Base-by-base conservation (phyloP, 2,329 filamentous ascomycete genomes). In the Colletotrichum sp. region DNA sequence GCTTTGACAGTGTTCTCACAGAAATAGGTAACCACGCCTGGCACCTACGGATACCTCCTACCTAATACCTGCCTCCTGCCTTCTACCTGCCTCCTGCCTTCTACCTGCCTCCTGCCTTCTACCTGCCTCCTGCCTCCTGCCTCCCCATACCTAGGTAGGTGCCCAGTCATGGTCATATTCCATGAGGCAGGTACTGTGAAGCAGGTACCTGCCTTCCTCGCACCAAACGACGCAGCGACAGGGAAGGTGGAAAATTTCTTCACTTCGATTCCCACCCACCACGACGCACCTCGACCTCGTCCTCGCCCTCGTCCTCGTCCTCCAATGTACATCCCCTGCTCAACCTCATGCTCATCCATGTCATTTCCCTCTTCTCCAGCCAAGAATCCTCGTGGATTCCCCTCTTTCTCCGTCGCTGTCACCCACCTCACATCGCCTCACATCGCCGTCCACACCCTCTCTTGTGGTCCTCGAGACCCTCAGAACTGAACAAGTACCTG, bases 221-320 rank as follows among this genome's bases (percentile, higher is more conserved):
- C n/a, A 13, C 24, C 55, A 62, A 62, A 62, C 59, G 59, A 62
- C 16, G 28, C 59, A 24, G 28, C 28, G 68, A 72, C 73, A 73
- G 65, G 73, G 73, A 76, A 73, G 73, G 73, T 73, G 68, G 64
- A 36, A 76, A 76, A 68, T 59, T 68, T 73, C 73, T 73, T 73
- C 73, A 73, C 70, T 44, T 65, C 52, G 34, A 72, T 76, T 76
- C 69, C 70, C 64, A 68, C 73, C 63, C 36, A 60, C 49, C 66
- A 39, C 39, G 32, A n/a, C 28, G 24, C 21, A 30, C 34, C 36
- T 32, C 55, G 28, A 36, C 24, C 28, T 32, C 44, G 28, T 57
- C 66, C 39, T 34, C 21, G 8, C 8, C 44, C n/a, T 21, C 21
- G 8, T 12, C 49, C n/a, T 21, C 57, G 39, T 28, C 26, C 39